phyloP scores from a whole-genome alignment of 768 basidiomycete genomes.

The Russula vinacea region DNA sequence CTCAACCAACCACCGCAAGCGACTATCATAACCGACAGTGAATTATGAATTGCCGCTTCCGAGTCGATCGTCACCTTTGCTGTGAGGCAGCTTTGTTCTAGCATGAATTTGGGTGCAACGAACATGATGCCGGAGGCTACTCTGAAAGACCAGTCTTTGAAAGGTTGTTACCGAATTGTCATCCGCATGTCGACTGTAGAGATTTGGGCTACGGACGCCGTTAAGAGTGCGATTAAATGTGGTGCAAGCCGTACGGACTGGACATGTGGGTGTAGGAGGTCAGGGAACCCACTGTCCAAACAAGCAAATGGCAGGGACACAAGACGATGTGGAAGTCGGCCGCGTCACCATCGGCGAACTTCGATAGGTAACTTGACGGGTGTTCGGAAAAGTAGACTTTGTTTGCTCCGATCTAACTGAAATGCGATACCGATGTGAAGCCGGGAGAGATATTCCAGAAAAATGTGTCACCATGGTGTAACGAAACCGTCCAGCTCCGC shows the following conservation, averaged over 20 bases:
- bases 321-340: conserved; percentile 7
- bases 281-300: background rate
- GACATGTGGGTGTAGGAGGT: background rate
- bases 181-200: background rate
- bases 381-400: too few relatives aligned
- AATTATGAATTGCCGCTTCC: background rate
- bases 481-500: background rate
- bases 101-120: background rate
- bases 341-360: background rate
- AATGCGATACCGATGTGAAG: conserved; percentile 15
- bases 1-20: background rate
- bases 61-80: background rate
- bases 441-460: conserved; percentile 14
- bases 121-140: background rate
- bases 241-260: background rate
- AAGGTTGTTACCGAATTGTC: background rate
- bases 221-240: background rate
- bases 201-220: too few relatives aligned
- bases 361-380: background rate
- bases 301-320: background rate
- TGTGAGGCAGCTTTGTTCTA: background rate
- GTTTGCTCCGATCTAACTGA: background rate
- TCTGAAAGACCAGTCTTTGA: too few relatives aligned
- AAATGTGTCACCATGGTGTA: background rate
- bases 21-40: background rate